Percentiles rank a stretch among this genome's conserved stretches.
Evolutionary conservation across 2,329 filamentous ascomycete genomes (phyloP).

Genomic region (Fusarium sp.): DNA sequence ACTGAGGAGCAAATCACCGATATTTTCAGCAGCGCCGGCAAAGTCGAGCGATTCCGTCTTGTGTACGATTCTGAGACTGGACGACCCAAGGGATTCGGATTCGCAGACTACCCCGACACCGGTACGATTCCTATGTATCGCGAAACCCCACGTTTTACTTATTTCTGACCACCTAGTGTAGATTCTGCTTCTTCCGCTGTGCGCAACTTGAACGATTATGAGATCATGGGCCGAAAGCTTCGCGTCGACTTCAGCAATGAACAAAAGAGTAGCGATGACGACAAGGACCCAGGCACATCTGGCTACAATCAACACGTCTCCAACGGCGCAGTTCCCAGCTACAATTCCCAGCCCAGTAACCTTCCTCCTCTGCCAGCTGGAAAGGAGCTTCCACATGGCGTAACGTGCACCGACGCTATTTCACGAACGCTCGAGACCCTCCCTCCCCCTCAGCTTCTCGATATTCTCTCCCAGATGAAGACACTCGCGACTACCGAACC

Average conservation of each 20-base stretch:
- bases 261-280: conserved; percentile 78
- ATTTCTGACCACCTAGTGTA: conserved; percentile 49
- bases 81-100: conserved; percentile 95
- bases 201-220: conserved; percentile 93
- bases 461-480: conserved; percentile 96
- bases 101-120: conserved; percentile 93
- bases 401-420: conserved; percentile 90
- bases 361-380: conserved; percentile 88
- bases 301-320: conserved; percentile 48
- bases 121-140: conserved; percentile 64
- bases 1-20: conserved; percentile 97
- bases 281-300: conserved; percentile 45
- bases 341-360: conserved; percentile 59
- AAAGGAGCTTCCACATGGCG: conserved; percentile 83
- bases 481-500: conserved; percentile 86
- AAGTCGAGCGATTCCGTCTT: conserved; percentile 90
- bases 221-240: conserved; percentile 94
- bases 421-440: conserved; percentile 90
- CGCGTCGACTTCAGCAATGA: conserved; percentile 97
- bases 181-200: conserved; percentile 92
- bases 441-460: conserved; percentile 88
- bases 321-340: conserved; percentile 53
- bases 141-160: background rate
- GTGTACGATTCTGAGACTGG: conserved; percentile 97
- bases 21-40: conserved; percentile 90